phyloP scores from a whole-genome alignment of 306 rosid genomes.

The Comarum palustre region DNA sequence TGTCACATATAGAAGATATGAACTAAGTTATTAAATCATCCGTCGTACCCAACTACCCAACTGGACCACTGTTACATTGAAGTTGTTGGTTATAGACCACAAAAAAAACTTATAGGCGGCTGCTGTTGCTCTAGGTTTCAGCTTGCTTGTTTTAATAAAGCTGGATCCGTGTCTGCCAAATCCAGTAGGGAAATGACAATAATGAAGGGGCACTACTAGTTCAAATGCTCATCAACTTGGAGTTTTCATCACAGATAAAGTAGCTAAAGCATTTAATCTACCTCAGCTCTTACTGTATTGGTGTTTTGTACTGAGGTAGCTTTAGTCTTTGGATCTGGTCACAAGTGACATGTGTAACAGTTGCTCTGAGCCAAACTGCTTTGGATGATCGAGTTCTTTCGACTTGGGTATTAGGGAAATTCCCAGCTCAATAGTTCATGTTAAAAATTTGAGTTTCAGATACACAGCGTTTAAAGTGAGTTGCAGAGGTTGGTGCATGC shows the following conservation, averaged over 20 bases:
- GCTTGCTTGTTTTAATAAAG: constrained; percentile 6
- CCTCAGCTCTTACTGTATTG: constrained; percentile 5
- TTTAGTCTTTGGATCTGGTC: background rate
- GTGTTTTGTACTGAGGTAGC: background rate
- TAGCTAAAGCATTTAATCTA: background rate
- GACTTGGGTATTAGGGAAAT: background rate
- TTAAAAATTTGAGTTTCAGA: constrained; percentile 4
- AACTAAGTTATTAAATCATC: background rate
- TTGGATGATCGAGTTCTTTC: background rate
- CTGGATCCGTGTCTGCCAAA: background rate
- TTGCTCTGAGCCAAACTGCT: background rate
- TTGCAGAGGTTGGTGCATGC: background rate
- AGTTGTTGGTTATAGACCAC: background rate
- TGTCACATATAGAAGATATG: background rate
- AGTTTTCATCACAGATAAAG: background rate
- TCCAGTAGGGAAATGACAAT: background rate
- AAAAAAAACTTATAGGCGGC: background rate
- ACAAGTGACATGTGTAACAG: constrained; percentile 10
- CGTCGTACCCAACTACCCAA: background rate
- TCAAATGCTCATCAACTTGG: constrained; percentile 4
- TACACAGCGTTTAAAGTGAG: background rate
- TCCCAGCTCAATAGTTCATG: background rate
- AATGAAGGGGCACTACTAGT: constrained; percentile 6
- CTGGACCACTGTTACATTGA: constrained; percentile 1
- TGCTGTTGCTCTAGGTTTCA: constrained; percentile 6